Conservation (phyloP, 2,329 filamentous ascomycete genomes). For the Venturia effusa region DNA sequence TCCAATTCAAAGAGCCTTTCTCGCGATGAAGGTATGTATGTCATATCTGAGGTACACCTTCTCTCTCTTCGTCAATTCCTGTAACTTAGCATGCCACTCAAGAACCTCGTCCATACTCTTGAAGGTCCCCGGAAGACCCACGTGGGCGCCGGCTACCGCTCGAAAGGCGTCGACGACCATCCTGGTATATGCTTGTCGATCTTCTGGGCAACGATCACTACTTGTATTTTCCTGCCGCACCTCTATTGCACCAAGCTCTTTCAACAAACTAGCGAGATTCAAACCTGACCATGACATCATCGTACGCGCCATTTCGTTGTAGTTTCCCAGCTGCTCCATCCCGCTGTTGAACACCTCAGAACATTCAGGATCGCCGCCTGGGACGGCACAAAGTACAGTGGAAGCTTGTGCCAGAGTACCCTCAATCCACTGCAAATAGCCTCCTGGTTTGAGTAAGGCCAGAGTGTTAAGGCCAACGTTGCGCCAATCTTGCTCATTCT, state of each 20-base stretch:
- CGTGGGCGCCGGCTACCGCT: not conserved
- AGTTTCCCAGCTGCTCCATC: not conserved
- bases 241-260: not conserved
- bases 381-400: not conserved
- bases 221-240: not conserved
- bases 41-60: not conserved
- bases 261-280: not conserved
- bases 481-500: not conserved
- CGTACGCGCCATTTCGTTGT: not conserved
- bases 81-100: not conserved
- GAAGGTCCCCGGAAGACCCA: not conserved
- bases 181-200: not conserved
- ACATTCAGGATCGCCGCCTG: not conserved
- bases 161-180: not conserved
- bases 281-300: not conserved
- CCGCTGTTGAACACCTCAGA: not conserved
- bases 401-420: not conserved
- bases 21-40: not conserved
- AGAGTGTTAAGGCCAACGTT: not conserved
- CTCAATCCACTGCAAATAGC: not conserved
- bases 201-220: not conserved
- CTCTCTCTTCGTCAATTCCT: not conserved
- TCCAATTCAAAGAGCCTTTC: not conserved
- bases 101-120: not conserved
- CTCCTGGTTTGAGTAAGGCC: not conserved